Conservation (phyloP, 2,329 filamentous ascomycete genomes). For the Aspergillus fumigatiaffinis region DNA sequence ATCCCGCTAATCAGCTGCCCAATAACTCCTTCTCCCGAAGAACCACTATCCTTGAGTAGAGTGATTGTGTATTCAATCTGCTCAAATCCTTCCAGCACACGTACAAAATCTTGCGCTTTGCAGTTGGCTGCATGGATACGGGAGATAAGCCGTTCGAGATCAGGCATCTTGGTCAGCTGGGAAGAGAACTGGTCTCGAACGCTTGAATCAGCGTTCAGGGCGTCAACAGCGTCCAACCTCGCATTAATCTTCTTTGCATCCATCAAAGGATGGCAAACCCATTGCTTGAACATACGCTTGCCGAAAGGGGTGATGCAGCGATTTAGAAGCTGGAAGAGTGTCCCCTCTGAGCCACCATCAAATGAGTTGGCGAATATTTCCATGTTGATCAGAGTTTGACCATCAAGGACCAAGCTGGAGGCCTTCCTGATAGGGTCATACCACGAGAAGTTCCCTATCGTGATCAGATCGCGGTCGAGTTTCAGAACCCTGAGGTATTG, state of each 20-base stretch:
- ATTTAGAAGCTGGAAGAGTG: conserved; percentile 85
- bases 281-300: conserved; percentile 91
- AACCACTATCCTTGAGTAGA: conserved; percentile 67
- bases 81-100: conserved; percentile 91
- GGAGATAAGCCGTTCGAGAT: conserved; percentile 89
- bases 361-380: conserved; percentile 93
- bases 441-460: conserved; percentile 83
- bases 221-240: conserved; percentile 87
- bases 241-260: conserved; percentile 87
- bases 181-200: conserved; percentile 84
- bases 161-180: conserved; percentile 85
- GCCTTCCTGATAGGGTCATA: conserved; percentile 91
- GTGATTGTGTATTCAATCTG: conserved; percentile 94
- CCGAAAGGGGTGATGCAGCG: conserved; percentile 95
- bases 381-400: conserved; percentile 95
- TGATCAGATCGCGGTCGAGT: conserved; percentile 80
- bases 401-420: conserved; percentile 86
- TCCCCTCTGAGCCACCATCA: conserved; percentile 80
- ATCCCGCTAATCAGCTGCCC: conserved; percentile 78
- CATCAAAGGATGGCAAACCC: conserved; percentile 93
- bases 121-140: conserved; percentile 90
- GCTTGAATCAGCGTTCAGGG: conserved; percentile 76
- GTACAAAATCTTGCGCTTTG: conserved; percentile 86
- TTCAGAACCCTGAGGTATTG: conserved; percentile 85
- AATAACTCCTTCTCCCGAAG: conserved; percentile 72